Evolutionary conservation across 2,329 filamentous ascomycete genomes (phyloP).

Genomic region (Aspergillus flavus): DNA sequence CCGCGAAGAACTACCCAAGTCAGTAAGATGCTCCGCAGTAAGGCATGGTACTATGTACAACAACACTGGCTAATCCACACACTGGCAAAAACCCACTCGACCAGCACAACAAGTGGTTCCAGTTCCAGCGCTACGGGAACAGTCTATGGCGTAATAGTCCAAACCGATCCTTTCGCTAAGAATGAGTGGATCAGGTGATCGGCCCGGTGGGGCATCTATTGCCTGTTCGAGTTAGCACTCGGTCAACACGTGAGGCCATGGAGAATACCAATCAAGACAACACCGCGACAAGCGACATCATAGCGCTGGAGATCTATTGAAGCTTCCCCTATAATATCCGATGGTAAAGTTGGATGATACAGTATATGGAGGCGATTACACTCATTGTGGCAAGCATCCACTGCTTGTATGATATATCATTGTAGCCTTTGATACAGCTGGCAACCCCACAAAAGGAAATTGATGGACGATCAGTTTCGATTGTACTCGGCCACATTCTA

Average conservation of each 20-base stretch:
- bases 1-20: neutral
- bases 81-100: neutral
- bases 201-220: neutral
- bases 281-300: neutral
- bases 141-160: slow-evolving; percentile 1
- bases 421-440: neutral
- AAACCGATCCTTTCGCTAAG: neutral
- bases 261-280: neutral
- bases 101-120: neutral
- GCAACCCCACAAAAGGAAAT: neutral
- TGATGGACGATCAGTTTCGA: neutral
- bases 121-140: neutral
- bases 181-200: neutral
- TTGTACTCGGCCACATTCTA: neutral
- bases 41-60: neutral
- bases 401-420: neutral
- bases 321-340: neutral
- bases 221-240: neutral
- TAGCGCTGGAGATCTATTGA: neutral
- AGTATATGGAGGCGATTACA: too few relatives aligned
- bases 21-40: neutral
- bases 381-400: too few relatives aligned
- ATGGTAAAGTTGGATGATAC: neutral
- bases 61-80: too few relatives aligned
- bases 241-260: neutral